Evolutionary conservation across 371 early-diverging fungal species (phyloP), one percentile per base, ranked within the genome.

Genomic region (Syncephalastrum monosporum): DNA sequence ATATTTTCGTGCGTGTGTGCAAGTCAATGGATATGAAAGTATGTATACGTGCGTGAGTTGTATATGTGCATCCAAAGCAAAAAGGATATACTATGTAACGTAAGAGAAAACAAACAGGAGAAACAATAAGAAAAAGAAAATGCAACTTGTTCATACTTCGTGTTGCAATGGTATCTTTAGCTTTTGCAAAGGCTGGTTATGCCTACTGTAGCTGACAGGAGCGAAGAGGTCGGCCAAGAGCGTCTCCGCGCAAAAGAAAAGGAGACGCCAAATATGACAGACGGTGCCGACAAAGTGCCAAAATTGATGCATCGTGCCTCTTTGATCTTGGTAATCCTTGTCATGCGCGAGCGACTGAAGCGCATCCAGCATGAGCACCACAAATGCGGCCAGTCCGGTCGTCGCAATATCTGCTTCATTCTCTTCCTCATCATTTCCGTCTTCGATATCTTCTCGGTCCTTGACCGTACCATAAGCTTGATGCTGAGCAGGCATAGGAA

Each of bases 181-280:
- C 38, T 33, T 33, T 33, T 33, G 38, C 38, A 33, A 10, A 33
- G 38, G 10, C 8, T 33, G 3, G 10, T 5, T 33, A 33, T 33
- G 38, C 38, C 38, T 33, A 10, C 38, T 33, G 38, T 33, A 33
- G 44, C 21, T 45, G 14, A 17, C 14, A 21, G 25, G 29, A 54
- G 45, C n/a, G 5, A 54, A 42, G 25, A 43, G 45, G 14, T 64
- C 59, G 12, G 63, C 58, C 14, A 75, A 38, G 50, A 72, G 55
- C 5, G 65, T 54, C 43, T 73, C 77, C 7, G 64, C 69, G 10
- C 74, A 69, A 15, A 69, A 47, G 38, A 77, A 71, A 29, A 77
- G 49, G 10, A 64, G 42, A 42, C 63, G 69, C 68, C 77, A 77
- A 3, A 74, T 57, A 38, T 51, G 56, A 54, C 69, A 61, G 10